Base-by-base conservation (phyloP, 129 eudicot genomes). In the Flaveria robusta region DNA sequence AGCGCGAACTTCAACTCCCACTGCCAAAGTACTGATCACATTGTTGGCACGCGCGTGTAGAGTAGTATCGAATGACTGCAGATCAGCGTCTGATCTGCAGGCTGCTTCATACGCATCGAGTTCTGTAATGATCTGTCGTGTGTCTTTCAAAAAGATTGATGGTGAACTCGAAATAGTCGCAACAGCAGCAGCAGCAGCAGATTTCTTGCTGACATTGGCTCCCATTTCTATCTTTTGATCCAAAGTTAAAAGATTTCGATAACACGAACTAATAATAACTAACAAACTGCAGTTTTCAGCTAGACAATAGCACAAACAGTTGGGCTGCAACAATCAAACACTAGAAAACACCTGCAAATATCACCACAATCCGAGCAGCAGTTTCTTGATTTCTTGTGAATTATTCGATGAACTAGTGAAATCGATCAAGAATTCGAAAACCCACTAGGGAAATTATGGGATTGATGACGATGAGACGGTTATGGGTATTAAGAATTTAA, bases 1-100 rank as follows among this genome's bases (percentile, higher is more conserved):
- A 43, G 97, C 92, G 27, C 91, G 81, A 19, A 92, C 96, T 43
- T 89, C 96, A 46, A 89, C 93, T 13, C 97, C 97, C 3, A 34
- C 83, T 1, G 96, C 97, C 14, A 92, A 80, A 12, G 93, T 65
- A 60, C 60, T 84, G 52, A 92, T 89, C 24, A 87, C 93, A 43
- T 75, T 88, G 78, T 66, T 85, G 1, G 97, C 91, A 1, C 96
- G 83, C 16, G 97, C 86, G 15, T 92, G 93, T 10, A 92, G 81
- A 65, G 74, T 80, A 15, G 89, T 66, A 77, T 92, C 93, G 34
- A 92, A 87, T 9, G 93, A 79, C 58, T 89, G 93, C 68, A 92
- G 68, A 71, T 87, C 96, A 4, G 56, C 71, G 72, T 92, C 97
- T 18, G 82, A 56, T 71, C 75, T 81, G 81, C 97, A 89, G 8